These are phyloP conservation scores for Inga laurina DNA, from an alignment of 306 rosid species.

Conservation along the genomic window DNA sequence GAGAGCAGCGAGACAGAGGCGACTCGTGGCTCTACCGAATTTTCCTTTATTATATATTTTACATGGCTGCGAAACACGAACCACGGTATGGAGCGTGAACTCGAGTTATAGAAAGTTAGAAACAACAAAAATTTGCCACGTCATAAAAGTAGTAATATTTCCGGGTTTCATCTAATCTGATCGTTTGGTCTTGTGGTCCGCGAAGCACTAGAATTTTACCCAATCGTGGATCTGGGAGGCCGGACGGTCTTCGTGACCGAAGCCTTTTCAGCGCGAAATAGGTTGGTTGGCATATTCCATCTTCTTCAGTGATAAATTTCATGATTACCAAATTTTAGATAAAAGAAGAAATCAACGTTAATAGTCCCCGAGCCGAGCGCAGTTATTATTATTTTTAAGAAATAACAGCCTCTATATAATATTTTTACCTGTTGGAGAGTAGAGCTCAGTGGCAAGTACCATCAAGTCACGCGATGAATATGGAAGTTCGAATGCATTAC, in stretches of 20 bases:
- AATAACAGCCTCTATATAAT: too few relatives aligned
- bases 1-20: not conserved
- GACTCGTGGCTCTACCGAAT: constrained; percentile 40
- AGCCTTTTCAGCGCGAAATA: not conserved
- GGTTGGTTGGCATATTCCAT: constrained; percentile 1
- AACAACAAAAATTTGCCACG: not conserved
- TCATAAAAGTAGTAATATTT: not conserved
- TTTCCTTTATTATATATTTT: not conserved
- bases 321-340: not conserved
- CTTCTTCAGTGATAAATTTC: not conserved
- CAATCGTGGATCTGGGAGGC: not conserved
- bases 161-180: not conserved
- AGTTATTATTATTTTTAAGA: too few relatives aligned
- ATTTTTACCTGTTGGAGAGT: too few relatives aligned
- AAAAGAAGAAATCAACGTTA: too few relatives aligned
- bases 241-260: not conserved
- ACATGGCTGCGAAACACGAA: not conserved
- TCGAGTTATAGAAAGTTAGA: not conserved
- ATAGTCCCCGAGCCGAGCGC: too few relatives aligned
- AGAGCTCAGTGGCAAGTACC: too few relatives aligned
- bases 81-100: not conserved
- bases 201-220: not conserved
- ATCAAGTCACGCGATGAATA: too few relatives aligned
- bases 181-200: not conserved
- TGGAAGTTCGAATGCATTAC: too few relatives aligned